Evolutionary conservation across 805 yeast species (phyloP), one percentile per base, ranked within the genome.

Genomic region (Starmerella vitae): DNA sequence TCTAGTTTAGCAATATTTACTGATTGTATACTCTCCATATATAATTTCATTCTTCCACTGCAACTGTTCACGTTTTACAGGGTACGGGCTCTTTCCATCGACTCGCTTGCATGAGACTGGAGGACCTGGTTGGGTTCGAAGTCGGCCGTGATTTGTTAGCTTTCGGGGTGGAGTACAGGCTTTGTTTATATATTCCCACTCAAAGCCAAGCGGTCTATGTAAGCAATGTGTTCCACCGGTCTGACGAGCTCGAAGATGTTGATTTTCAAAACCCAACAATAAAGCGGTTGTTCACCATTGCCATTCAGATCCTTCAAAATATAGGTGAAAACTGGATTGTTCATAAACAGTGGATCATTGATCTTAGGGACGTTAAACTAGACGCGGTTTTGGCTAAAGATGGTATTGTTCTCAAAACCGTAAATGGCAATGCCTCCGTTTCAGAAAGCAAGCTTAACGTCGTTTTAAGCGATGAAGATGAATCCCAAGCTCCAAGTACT

Each of bases 181-280:
- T 47, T 17, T 43, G 44, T 12, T 41, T 37, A 8, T 48, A 39
- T 20, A 27, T 37, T 1, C 37, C 42, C n/a, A 39, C 34, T 17
- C 50, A 48, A 39, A 18, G 30, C 4, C 20, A 15, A 13, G 51
- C 52, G 3, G 44, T 47, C n/a, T 46, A 43, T 25, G 36, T 44
- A 12, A 46, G 50, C 33, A 46, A 45, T 26, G 33, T 26, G 25
- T 30, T 35, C n/a, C 18, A 15, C 9, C 34, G 33, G 9, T 14
- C 17, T 18, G 14, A 21, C 7, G 24, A 15, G 4, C 27, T 36
- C 15, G 30, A 36, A 20, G 18, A 32, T 3, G 38, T 45, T 4
- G 32, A 37, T 15, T 34, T 45, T 33, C 20, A 10, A n/a, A 19
- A 18, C 18, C 34, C 39, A 3, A 21, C 37, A 10, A 24, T 13